phyloP scores from a whole-genome alignment of 306 rosid species.

The Trichosanthes cucumerina region DNA sequence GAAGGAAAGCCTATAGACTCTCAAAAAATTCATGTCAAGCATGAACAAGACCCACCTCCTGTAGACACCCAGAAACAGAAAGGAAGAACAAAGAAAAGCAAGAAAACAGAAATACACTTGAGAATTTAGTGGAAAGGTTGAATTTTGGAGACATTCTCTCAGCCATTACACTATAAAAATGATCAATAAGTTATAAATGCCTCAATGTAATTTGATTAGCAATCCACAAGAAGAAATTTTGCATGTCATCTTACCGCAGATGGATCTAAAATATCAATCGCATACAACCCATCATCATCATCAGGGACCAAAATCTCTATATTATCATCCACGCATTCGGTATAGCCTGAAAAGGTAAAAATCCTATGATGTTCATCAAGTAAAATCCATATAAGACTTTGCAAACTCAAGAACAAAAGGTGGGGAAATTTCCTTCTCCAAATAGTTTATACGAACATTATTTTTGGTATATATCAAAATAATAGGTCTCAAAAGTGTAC shows the following conservation, averaged over 20 bases:
- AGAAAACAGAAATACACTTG: neutral
- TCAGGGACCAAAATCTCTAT: conserved; percentile 62
- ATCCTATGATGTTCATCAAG: neutral
- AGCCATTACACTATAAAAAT: neutral
- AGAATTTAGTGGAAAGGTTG: neutral
- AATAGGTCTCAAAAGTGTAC: neutral
- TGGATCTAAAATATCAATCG: conserved; percentile 89
- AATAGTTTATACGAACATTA: neutral
- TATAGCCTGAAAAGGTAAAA: conserved; percentile 42
- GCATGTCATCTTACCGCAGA: conserved; percentile 37
- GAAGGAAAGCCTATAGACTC: neutral
- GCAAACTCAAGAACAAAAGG: neutral
- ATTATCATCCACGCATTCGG: conserved; percentile 50
- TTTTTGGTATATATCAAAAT: neutral
- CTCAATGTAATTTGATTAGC: neutral
- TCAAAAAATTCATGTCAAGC: neutral
- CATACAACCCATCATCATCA: conserved; percentile 71
- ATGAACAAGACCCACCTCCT: neutral
- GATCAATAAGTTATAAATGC: neutral
- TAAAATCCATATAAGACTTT: conserved; percentile 4
- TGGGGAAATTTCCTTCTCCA: neutral
- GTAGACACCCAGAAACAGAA: neutral
- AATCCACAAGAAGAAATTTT: neutral
- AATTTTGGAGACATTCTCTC: neutral
- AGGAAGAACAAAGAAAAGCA: neutral